These are phyloP conservation scores for Amanita rimosa DNA, from an alignment of 768 basidiomycete genomes.

Conservation along the genomic window DNA sequence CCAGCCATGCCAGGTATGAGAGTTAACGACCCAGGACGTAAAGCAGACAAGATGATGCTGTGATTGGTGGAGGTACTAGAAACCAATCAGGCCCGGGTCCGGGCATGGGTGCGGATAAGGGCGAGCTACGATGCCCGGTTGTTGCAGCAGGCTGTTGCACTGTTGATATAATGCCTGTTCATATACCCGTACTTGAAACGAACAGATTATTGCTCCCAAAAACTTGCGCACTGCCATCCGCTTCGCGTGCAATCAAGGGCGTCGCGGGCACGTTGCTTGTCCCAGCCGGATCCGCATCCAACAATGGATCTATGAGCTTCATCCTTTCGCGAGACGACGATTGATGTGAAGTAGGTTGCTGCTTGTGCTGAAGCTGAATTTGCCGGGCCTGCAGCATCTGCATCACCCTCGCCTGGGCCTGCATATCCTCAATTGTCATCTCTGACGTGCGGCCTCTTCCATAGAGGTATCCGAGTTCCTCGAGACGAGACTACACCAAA, in stretches of 20 bases:
- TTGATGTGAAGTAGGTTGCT: background rate
- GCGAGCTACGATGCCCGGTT: slow-evolving; percentile 7
- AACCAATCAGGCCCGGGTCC: slow-evolving; percentile 1
- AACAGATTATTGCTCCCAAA: background rate
- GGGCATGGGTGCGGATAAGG: slow-evolving; percentile 7
- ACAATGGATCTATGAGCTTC: slow-evolving; percentile 11
- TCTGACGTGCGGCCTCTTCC: background rate
- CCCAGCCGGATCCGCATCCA: slow-evolving; percentile 43
- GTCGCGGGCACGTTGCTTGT: slow-evolving; percentile 73
- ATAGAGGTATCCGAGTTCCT: background rate
- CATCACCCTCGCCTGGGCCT: slow-evolving; percentile 17
- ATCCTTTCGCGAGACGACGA: slow-evolving; percentile 15
- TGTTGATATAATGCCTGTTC: slow-evolving; percentile 71
- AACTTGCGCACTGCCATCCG: slow-evolving; percentile 12
- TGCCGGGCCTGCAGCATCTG: slow-evolving; percentile 23
- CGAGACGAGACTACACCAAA: background rate
- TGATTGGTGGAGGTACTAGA: background rate
- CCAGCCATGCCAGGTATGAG: slow-evolving; percentile 34
- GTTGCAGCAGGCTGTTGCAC: too few species aligned
- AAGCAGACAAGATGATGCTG: slow-evolving; percentile 16
- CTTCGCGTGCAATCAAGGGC: slow-evolving; percentile 62
- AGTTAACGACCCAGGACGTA: slow-evolving; percentile 71
- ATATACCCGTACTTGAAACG: background rate
- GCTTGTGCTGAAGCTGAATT: slow-evolving; percentile 17
- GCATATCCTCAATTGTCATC: slow-evolving; percentile 17